These are phyloP conservation scores for Serendipita indica DNA, from an alignment of 768 basidiomycete species.

Conservation along the genomic window DNA sequence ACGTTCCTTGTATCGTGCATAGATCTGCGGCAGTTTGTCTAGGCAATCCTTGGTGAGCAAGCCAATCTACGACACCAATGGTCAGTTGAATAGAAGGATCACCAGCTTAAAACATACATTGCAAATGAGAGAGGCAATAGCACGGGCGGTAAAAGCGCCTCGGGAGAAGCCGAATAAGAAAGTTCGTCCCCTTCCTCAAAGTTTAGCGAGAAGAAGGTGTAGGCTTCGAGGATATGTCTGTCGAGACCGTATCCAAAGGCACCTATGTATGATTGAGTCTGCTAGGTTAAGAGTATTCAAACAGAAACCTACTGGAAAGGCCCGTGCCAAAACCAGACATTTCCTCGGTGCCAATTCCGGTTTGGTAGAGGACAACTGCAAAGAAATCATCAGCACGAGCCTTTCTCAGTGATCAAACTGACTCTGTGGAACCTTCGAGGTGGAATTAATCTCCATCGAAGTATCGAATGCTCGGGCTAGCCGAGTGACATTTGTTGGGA, in stretches of 20 bases:
- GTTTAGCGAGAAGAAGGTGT: slow-evolving; percentile 15
- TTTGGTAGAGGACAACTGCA: not conserved
- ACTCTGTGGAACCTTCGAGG: not conserved
- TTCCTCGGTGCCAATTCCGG: not conserved
- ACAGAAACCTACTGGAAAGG: not conserved
- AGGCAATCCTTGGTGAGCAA: not conserved
- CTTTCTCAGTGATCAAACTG: not conserved
- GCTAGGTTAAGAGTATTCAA: not conserved
- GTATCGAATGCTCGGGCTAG: not conserved
- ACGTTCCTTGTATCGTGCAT: not conserved
- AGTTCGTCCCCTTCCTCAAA: slow-evolving; percentile 13
- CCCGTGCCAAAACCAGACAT: not conserved
- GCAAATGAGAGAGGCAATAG: slow-evolving; percentile 13
- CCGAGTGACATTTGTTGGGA: slow-evolving; percentile 6
- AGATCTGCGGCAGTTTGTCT: not conserved
- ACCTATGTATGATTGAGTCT: not conserved
- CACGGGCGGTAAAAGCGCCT: slow-evolving; percentile 15
- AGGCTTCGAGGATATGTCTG: slow-evolving; percentile 13
- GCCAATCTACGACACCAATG: not conserved
- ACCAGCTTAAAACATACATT: not conserved
- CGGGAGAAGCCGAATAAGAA: slow-evolving; percentile 16
- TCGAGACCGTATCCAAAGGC: not conserved
- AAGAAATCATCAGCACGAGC: not conserved
- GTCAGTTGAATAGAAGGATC: not conserved
- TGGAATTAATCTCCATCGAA: not conserved